Conservation (phyloP, 352 stramenopile species). For the Globisporangium heterothallicum region DNA sequence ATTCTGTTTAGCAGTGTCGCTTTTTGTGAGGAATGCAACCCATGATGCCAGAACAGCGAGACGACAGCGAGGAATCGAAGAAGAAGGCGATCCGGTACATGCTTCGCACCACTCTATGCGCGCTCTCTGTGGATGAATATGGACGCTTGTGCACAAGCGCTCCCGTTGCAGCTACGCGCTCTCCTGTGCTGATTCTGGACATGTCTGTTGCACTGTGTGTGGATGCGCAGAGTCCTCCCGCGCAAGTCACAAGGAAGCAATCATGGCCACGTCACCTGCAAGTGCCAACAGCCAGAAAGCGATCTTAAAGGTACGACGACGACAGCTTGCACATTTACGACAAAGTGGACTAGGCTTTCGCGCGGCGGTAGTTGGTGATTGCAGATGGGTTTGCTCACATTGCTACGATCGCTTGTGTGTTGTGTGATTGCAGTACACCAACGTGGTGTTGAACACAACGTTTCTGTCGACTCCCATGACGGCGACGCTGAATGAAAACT, state of each 20-base stretch:
- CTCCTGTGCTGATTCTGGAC: background rate
- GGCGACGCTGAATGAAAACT: slow-evolving; percentile 46
- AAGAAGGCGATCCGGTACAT: too few relatives aligned
- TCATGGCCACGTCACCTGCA: slow-evolving; percentile 31
- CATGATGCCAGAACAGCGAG: too few relatives aligned
- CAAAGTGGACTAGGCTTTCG: background rate
- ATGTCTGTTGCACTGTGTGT: background rate
- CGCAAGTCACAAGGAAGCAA: background rate
- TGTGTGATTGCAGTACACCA: slow-evolving; percentile 28
- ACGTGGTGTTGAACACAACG: slow-evolving; percentile 47
- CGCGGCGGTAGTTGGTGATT: too few relatives aligned
- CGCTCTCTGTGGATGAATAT: background rate
- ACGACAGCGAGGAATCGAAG: too few relatives aligned
- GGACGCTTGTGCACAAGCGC: background rate
- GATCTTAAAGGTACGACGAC: slow-evolving; percentile 23
- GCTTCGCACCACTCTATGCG: too few relatives aligned
- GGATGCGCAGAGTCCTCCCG: background rate
- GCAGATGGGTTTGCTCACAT: background rate
- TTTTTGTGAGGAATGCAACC: too few relatives aligned
- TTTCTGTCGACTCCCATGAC: slow-evolving; percentile 37
- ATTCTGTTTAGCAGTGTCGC: too few relatives aligned
- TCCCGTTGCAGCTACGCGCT: background rate
- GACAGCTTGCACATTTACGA: background rate
- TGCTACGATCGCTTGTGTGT: background rate
- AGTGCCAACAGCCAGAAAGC: slow-evolving; percentile 22